phyloP scores from a whole-genome alignment of 306 rosid species.

The Rosa chinensis region DNA sequence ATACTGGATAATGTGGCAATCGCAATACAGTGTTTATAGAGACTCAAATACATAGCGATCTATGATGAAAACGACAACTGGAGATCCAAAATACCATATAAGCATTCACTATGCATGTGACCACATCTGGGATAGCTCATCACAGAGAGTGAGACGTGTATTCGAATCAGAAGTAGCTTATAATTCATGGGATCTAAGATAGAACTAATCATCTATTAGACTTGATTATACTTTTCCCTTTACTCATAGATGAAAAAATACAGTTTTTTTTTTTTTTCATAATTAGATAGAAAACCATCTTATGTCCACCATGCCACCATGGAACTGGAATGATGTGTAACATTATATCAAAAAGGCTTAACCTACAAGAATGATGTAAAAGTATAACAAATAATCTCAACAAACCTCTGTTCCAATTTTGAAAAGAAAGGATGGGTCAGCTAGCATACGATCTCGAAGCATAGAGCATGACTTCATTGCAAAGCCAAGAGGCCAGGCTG shows the following conservation, averaged over 20 bases:
- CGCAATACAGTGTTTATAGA: slow-evolving; percentile 13
- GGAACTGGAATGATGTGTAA: slow-evolving; percentile 2
- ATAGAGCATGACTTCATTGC: slow-evolving; percentile 62
- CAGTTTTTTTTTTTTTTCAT: neutral
- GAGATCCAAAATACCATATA: neutral
- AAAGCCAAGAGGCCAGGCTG: slow-evolving; percentile 76
- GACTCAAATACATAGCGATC: neutral
- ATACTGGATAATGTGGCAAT: slow-evolving; percentile 8
- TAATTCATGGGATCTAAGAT: neutral
- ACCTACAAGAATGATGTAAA: slow-evolving; percentile 5
- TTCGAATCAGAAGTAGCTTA: neutral
- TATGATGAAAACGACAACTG: neutral
- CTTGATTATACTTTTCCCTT: neutral
- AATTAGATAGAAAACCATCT: neutral
- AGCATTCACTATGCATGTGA: neutral
- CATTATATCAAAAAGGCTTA: slow-evolving; percentile 19
- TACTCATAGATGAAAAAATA: neutral
- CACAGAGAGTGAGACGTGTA: neutral
- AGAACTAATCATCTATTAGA: neutral
- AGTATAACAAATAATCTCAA: slow-evolving; percentile 31
- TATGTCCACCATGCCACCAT: slow-evolving; percentile 4
- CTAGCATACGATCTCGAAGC: slow-evolving; percentile 87
- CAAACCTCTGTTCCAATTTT: slow-evolving; percentile 93
- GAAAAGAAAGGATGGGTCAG: slow-evolving; percentile 88
- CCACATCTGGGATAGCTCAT: neutral